These are phyloP conservation scores for Penicillium sp. DNA, from an alignment of 2,329 filamentous ascomycete genomes.

Conservation along the genomic window DNA sequence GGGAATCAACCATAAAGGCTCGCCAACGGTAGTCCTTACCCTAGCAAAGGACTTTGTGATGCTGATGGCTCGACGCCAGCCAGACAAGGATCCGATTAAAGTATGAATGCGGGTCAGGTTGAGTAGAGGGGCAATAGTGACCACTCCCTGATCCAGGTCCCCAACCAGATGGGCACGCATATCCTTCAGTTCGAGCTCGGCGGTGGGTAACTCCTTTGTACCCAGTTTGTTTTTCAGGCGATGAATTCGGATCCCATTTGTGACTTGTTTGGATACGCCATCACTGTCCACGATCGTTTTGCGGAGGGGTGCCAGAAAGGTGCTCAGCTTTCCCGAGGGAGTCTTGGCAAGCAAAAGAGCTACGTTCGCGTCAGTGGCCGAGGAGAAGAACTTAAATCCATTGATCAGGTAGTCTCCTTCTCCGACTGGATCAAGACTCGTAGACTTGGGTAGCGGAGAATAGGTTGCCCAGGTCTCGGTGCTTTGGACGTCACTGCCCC, in stretches of 20 bases:
- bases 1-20: slow-evolving; percentile 39
- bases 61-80: slow-evolving; percentile 41
- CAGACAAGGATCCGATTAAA: slow-evolving; percentile 37
- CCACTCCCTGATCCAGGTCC: slow-evolving; percentile 62
- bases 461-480: slow-evolving; percentile 36
- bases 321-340: slow-evolving; percentile 52
- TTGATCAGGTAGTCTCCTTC: slow-evolving; percentile 47
- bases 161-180: slow-evolving; percentile 63
- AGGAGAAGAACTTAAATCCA: slow-evolving; percentile 72
- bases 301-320: slow-evolving; percentile 65
- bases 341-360: slow-evolving; percentile 63
- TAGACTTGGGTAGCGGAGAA: slow-evolving; percentile 15
- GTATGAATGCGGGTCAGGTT: slow-evolving; percentile 59
- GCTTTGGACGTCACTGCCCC: slow-evolving; percentile 37
- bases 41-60: slow-evolving; percentile 44
- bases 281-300: slow-evolving; percentile 28
- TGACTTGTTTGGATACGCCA: slow-evolving; percentile 40
- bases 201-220: slow-evolving; percentile 60
- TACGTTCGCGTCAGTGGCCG: slow-evolving; percentile 64
- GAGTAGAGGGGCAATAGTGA: slow-evolving; percentile 65
- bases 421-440: slow-evolving; percentile 13
- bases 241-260: slow-evolving; percentile 63
- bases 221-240: slow-evolving; percentile 71
- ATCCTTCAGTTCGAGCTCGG: slow-evolving; percentile 64
- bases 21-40: slow-evolving; percentile 38